Conservation (phyloP, 768 basidiomycete genomes). For the Mycena galericulata region DNA sequence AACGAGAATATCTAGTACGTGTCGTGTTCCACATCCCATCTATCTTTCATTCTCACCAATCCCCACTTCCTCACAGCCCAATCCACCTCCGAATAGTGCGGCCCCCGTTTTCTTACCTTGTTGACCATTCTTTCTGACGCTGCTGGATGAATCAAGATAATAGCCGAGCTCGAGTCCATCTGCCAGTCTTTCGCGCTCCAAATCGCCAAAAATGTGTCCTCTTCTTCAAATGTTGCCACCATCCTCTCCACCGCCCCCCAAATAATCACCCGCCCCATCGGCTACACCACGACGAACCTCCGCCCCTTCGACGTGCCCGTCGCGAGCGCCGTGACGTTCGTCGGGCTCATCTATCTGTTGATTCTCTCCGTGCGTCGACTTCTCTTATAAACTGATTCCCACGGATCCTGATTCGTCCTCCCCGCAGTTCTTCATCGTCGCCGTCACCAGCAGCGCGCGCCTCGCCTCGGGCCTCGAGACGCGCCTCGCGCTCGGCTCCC, state of each 20-base stretch:
- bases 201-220: slow-evolving; percentile 37
- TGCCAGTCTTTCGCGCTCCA: slow-evolving; percentile 46
- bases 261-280: slow-evolving; percentile 52
- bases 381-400: slow-evolving; percentile 37
- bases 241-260: slow-evolving; percentile 52
- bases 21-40: slow-evolving; percentile 36
- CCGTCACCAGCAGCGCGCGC: slow-evolving; percentile 42
- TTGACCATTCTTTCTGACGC: not conserved
- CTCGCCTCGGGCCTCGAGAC: slow-evolving; percentile 51
- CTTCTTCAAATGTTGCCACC: slow-evolving; percentile 39
- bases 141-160: not conserved
- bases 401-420: no score
- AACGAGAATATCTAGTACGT: slow-evolving; percentile 74
- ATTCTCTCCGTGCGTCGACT: slow-evolving; percentile 50
- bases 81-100: slow-evolving; percentile 35
- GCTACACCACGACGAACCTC: slow-evolving; percentile 53
- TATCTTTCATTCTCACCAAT: not conserved
- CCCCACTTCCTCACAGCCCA: not conserved
- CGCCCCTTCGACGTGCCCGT: slow-evolving; percentile 62
- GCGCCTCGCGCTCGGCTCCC: slow-evolving; percentile 50
- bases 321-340: slow-evolving; percentile 67
- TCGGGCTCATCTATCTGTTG: slow-evolving; percentile 67
- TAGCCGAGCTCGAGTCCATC: slow-evolving; percentile 25
- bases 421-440: slow-evolving; percentile 45
- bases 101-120: not conserved